Conservation (phyloP, 257 asterid species). For the Solanum gracilifrons region DNA sequence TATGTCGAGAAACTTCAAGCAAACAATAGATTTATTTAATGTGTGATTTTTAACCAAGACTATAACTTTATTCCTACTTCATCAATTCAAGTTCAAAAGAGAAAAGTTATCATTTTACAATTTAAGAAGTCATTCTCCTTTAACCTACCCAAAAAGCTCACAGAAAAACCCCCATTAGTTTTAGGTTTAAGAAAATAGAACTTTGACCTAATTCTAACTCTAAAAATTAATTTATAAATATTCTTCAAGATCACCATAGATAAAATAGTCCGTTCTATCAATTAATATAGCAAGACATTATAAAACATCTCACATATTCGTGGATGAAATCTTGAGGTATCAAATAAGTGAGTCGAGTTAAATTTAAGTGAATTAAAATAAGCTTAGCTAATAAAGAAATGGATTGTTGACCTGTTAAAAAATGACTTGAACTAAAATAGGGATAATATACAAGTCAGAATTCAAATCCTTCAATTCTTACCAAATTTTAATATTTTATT, state of each 20-base stretch:
- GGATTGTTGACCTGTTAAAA: neutral
- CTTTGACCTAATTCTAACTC: neutral
- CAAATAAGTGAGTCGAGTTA: neutral
- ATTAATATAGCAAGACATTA: neutral
- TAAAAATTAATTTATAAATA: neutral
- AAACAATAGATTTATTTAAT: neutral
- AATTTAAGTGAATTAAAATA: neutral
- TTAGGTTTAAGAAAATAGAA: neutral
- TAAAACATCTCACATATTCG: neutral
- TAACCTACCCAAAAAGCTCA: neutral
- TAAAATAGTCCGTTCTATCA: neutral
- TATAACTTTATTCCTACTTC: neutral
- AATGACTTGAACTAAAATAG: neutral
- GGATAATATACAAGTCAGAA: neutral
- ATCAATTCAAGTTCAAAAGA: neutral
- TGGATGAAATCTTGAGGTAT: neutral
- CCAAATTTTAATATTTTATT: neutral
- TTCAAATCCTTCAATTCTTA: neutral
- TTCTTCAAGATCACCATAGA: neutral
- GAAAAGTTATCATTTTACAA: no score
- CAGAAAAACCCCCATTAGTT: neutral
- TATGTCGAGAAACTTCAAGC: neutral
- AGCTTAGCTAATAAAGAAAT: neutral
- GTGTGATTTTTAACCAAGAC: neutral
- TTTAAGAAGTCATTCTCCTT: neutral